These are phyloP conservation scores for Coprinellus aureogranulatus DNA, from an alignment of 768 basidiomycete species.

Conservation along the genomic window DNA sequence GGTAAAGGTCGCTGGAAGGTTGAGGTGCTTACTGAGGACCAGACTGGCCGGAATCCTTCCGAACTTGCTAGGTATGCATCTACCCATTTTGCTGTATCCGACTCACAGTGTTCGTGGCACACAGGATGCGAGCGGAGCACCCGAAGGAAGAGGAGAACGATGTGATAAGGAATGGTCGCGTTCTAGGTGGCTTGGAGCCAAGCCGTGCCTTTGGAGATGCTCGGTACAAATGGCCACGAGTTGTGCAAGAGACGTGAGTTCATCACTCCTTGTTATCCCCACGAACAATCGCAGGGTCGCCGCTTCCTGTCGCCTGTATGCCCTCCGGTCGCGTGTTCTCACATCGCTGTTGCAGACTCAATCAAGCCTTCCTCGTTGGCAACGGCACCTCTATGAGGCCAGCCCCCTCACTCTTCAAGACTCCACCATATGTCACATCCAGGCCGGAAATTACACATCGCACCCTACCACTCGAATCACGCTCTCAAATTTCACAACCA, in stretches of 20 bases:
- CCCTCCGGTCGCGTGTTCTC: neutral
- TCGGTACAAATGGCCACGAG: conserved; percentile 82
- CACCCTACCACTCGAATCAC: conserved; percentile 50
- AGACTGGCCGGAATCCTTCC: conserved; percentile 87
- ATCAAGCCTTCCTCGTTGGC: conserved; percentile 64
- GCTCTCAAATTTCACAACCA: conserved; percentile 18
- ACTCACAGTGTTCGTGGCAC: neutral
- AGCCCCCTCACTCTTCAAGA: conserved; percentile 64
- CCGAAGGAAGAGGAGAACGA: conserved; percentile 68
- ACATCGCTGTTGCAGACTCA: conserved; percentile 35
- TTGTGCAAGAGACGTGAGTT: conserved; percentile 68
- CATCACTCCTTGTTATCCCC: too few species aligned
- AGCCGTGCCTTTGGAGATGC: conserved; percentile 86
- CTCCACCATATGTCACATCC: conserved; percentile 91
- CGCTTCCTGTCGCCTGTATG: too few species aligned
- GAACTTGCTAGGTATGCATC: conserved; percentile 75
- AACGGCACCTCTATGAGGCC: conserved; percentile 58
- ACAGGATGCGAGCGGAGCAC: conserved; percentile 79
- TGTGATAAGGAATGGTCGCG: conserved; percentile 77
- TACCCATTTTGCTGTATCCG: neutral
- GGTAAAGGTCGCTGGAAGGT: conserved; percentile 82
- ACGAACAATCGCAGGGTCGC: too few species aligned
- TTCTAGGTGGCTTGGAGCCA: conserved; percentile 87
- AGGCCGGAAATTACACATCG: conserved; percentile 79
- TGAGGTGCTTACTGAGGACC: conserved; percentile 93